Evolutionary conservation across 1,139 yeast species (phyloP).

Genomic region (Geotrichum fermentans): DNA sequence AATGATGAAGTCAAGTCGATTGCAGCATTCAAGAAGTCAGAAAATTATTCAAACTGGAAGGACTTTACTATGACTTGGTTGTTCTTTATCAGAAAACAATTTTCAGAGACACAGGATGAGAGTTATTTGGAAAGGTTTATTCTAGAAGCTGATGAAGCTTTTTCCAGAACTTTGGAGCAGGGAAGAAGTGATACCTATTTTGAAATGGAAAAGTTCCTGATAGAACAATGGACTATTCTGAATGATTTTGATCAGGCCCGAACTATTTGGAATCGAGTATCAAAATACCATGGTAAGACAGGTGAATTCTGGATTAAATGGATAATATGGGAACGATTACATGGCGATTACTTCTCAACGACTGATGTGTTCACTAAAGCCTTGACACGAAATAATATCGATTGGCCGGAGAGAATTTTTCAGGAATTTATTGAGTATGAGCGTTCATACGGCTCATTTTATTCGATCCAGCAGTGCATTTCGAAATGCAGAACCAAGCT

Average conservation of each 20-base stretch:
- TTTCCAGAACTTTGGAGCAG: constrained; percentile 3
- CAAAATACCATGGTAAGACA: constrained; percentile 33
- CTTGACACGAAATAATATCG: constrained; percentile 37
- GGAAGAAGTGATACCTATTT: constrained; percentile 2
- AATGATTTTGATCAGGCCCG: constrained; percentile 18
- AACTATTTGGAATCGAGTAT: constrained; percentile 21
- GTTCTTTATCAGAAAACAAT: constrained; percentile 27
- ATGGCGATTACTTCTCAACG: constrained; percentile 31
- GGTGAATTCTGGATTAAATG: constrained; percentile 50
- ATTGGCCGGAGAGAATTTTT: constrained; percentile 49
- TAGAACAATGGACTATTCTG: constrained; percentile 16
- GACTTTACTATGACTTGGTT: constrained; percentile 37
- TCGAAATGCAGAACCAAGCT: constrained; percentile 14
- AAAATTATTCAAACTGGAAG: constrained; percentile 39
- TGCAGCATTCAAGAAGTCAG: constrained; percentile 17
- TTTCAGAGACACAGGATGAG: constrained; percentile 22
- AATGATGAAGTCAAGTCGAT: constrained; percentile 17
- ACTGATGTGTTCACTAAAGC: constrained; percentile 39
- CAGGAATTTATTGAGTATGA: constrained; percentile 47
- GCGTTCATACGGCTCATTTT: constrained; percentile 38
- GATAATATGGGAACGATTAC: constrained; percentile 40
- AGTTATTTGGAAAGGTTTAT: constrained; percentile 23
- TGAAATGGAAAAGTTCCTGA: constrained; percentile 10
- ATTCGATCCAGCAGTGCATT: constrained; percentile 31
- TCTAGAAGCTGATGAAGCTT: constrained; percentile 19